phyloP scores from a whole-genome alignment of 108 stramenopile species.

The Conticribra guillardii region DNA sequence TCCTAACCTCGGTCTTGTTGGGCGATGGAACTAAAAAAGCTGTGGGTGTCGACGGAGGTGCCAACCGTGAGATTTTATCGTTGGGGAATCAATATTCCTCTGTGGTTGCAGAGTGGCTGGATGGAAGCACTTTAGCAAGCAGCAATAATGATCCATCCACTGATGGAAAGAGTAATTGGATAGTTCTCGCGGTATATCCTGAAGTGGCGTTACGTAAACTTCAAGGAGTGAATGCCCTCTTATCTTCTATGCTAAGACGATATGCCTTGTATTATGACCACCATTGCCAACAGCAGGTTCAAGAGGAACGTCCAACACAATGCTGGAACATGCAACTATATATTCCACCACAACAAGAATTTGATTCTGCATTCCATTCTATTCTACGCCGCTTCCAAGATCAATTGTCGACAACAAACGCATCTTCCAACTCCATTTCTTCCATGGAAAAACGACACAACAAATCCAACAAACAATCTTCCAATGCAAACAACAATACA shows the following conservation, averaged over 20 bases:
- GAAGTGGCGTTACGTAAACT: constrained; percentile 43
- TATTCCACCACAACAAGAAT: constrained; percentile 35
- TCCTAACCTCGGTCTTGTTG: constrained; percentile 35
- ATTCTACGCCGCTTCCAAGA: constrained; percentile 50
- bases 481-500: constrained; percentile 10
- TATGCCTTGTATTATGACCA: constrained; percentile 40
- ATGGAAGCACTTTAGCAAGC: constrained; percentile 5
- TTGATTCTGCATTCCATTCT: constrained; percentile 37
- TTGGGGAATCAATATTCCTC: constrained; percentile 3
- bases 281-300: constrained; percentile 18
- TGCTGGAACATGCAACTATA: constrained; percentile 20
- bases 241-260: constrained; percentile 22
- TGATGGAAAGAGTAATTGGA: constrained; percentile 29
- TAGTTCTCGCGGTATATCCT: constrained; percentile 38
- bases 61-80: constrained; percentile 32
- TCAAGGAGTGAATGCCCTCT: constrained; percentile 28
- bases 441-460: constrained; percentile 23
- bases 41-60: constrained; percentile 1
- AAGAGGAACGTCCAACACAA: background rate
- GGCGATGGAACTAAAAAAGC: constrained; percentile 20
- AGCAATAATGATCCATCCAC: constrained; percentile 4
- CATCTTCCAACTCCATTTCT: constrained; percentile 10
- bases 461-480: constrained; percentile 23
- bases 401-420: constrained; percentile 19
- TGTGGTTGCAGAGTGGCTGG: constrained; percentile 40